A percentile compares a stretch with the other conserved stretches of the same genome.
Evolutionary conservation across 2,329 filamentous ascomycete species (phyloP).

Genomic region (Sordariomycetes sp.): DNA sequence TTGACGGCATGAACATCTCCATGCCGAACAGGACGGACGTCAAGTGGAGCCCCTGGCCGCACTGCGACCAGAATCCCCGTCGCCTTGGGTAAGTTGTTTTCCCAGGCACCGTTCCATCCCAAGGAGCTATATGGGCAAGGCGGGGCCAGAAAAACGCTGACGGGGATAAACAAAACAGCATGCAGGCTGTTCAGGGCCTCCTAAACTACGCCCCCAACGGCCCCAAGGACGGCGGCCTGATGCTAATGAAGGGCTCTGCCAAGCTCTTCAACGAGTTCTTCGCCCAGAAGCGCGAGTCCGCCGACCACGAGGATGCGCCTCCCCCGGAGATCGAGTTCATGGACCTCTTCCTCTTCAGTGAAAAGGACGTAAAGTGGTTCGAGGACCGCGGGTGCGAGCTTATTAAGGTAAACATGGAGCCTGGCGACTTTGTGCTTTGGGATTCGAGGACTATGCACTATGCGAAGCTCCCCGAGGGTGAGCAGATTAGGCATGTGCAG

Average conservation of each 20-base stretch:
- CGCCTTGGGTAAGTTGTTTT: constrained; percentile 1
- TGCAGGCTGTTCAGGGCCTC: constrained; percentile 24
- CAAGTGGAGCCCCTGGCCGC: constrained; percentile 26
- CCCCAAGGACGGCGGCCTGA: constrained; percentile 28
- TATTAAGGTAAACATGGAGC: constrained; percentile 10
- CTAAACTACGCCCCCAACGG: constrained; percentile 29
- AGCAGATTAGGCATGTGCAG: constrained; percentile 20
- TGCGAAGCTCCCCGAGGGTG: constrained; percentile 16
- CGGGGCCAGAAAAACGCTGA: neutral
- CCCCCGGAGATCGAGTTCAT: constrained; percentile 17
- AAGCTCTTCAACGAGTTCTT: constrained; percentile 30
- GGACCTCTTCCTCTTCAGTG: constrained; percentile 19
- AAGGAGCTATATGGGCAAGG: neutral
- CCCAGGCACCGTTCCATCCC: too few species aligned
- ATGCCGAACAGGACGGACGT: constrained; percentile 24
- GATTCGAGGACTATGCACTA: constrained; percentile 33
- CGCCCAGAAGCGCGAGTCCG: constrained; percentile 15
- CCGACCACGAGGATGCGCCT: constrained; percentile 15
- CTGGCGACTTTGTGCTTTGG: constrained; percentile 21
- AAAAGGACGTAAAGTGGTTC: constrained; percentile 8
- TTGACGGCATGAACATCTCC: constrained; percentile 23
- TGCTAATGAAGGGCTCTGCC: constrained; percentile 26
- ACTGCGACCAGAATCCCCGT: constrained; percentile 21
- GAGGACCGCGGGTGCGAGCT: constrained; percentile 8
- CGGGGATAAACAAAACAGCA: constrained; percentile 6